A percentile compares a stretch with the other conserved stretches of the same genome.
Conservation (phyloP, 2,329 filamentous ascomycete species). For the Xylaria sp. region DNA sequence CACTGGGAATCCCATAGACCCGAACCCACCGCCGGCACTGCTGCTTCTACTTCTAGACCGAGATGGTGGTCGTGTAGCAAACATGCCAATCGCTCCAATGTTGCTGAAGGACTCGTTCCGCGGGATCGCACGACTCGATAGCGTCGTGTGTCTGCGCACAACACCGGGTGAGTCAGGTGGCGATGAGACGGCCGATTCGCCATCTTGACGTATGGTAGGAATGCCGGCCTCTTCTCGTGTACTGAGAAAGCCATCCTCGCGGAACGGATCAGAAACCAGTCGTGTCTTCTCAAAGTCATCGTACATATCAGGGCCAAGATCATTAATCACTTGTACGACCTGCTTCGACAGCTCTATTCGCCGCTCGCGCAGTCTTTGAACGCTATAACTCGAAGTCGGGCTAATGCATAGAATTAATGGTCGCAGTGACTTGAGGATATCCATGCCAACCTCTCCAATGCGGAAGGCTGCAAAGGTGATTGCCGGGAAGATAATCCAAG, state of each 20-base stretch:
- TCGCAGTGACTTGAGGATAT: conserved; percentile 93
- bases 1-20: conserved; percentile 70
- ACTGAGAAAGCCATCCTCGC: conserved; percentile 42
- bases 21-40: conserved; percentile 69
- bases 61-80: conserved; percentile 87
- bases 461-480: conserved; percentile 93
- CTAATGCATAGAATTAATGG: conserved; percentile 87
- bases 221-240: conserved; percentile 49
- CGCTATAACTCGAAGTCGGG: conserved; percentile 83
- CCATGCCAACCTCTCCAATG: conserved; percentile 98
- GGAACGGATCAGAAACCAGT: conserved; percentile 69
- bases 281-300: conserved; percentile 89
- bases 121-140: conserved; percentile 68
- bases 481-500: conserved; percentile 82
- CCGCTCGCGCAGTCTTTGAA: conserved; percentile 78
- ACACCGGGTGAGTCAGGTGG: conserved; percentile 47
- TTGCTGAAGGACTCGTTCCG: conserved; percentile 95
- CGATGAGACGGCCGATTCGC: conserved; percentile 41
- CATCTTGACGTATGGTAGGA: conserved; percentile 33
- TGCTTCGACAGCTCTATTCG: conserved; percentile 80
- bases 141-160: conserved; percentile 62
- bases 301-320: conserved; percentile 93
- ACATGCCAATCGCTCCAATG: conserved; percentile 86
- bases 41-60: conserved; percentile 73
- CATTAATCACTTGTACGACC: conserved; percentile 93